Conservation (phyloP, 73 alveolate species). For the Uronychia setigera region DNA sequence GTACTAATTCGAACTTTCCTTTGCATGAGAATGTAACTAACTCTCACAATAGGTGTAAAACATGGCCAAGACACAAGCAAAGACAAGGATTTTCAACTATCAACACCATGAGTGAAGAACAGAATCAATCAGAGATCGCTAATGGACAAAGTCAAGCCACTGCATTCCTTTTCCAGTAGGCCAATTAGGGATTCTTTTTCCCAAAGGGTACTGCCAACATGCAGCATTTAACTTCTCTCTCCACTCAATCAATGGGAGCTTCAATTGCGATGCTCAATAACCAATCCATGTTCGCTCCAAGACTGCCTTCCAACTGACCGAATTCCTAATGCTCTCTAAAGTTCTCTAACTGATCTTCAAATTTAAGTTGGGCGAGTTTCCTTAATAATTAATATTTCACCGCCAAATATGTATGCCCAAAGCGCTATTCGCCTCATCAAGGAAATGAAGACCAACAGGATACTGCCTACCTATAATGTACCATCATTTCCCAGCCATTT, state of each 20-base stretch:
- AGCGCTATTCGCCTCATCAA: slow-evolving; percentile 4
- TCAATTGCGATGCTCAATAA: background rate
- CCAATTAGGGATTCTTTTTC: too few relatives aligned
- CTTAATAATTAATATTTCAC: background rate
- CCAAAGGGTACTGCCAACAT: too few relatives aligned
- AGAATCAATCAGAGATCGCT: too few relatives aligned
- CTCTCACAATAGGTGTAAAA: slow-evolving; percentile 5
- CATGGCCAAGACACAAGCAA: slow-evolving; percentile 43
- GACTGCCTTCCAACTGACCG: background rate
- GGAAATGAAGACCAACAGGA: background rate
- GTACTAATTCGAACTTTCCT: too few relatives aligned
- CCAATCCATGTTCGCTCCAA: background rate
- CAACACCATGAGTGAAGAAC: too few relatives aligned
- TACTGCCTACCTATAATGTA: background rate
- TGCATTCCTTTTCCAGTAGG: too few relatives aligned
- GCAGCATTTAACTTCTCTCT: too few relatives aligned
- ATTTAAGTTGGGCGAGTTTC: background rate
- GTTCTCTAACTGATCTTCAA: background rate
- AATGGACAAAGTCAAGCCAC: too few relatives aligned
- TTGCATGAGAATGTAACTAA: background rate
- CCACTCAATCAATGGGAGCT: background rate
- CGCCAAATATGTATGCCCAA: background rate
- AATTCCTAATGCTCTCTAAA: too few relatives aligned
- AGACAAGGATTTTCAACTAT: slow-evolving; percentile 42
- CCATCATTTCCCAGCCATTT: background rate